Conservation (phyloP, 1,284 basidiomycete species). For the Agroathelia rolfsii region DNA sequence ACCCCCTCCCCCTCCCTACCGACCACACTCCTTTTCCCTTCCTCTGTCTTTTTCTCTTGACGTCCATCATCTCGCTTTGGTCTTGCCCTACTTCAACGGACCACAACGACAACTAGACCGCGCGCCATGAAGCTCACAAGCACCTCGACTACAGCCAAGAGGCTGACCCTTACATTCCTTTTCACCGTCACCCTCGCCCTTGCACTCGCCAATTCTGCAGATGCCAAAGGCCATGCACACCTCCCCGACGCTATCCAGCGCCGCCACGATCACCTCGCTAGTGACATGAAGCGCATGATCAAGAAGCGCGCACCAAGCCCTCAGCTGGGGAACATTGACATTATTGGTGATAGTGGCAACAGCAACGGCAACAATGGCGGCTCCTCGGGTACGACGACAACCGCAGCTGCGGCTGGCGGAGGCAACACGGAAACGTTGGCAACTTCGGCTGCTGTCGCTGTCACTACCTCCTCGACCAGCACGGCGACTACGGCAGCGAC, state of each 20-base stretch:
- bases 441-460: too few relatives aligned
- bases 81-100: not conserved
- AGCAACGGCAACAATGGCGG: conserved; percentile 15
- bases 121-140: too few relatives aligned
- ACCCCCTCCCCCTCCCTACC: not conserved
- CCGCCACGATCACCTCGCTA: conserved; percentile 47
- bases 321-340: conserved; percentile 6
- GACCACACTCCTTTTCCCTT: not conserved
- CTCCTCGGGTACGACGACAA: conserved; percentile 7
- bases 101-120: not conserved
- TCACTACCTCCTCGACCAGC: conserved; percentile 1
- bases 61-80: not conserved
- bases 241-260: conserved; percentile 24
- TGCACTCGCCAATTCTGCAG: conserved; percentile 23
- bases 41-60: not conserved
- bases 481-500: conserved; percentile 10
- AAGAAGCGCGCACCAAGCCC: conserved; percentile 43
- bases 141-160: conserved; percentile 30
- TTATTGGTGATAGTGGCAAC: conserved; percentile 13
- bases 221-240: conserved; percentile 33
- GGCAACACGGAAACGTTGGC: too few relatives aligned
- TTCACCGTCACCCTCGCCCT: conserved; percentile 41
- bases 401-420: not conserved
- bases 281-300: conserved; percentile 55
- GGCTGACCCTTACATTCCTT: conserved; percentile 51